Evolutionary conservation across 306 rosid genomes (phyloP), one percentile per base, ranked within the genome.

Genomic region (Lupinus albus): DNA sequence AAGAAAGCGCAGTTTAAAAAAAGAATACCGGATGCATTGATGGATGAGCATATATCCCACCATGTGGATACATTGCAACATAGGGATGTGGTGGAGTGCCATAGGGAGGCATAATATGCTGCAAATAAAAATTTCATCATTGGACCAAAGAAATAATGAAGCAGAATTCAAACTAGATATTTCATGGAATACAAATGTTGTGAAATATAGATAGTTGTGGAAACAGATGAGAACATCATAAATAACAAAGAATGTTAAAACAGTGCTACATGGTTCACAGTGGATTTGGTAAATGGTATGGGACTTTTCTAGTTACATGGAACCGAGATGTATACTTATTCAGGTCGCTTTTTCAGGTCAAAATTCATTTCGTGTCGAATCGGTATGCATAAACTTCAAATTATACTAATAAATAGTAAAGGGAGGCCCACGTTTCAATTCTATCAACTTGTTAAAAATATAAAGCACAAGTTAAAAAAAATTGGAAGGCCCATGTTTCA

Each of bases 11-110:
- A 39, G 67, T 79, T 57, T 42, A 59, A 50, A 80, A 80, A 65
- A 55, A 75, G 66, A 61, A 78, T 85, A 93, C 99, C 84, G 94
- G 93, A 82, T 96, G 98, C 63, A 93, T 86, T 70, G 99, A 87
- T 67, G 99, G 97, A 78, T 90, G 99, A 48, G 99, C 97, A 82
- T 93, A 93, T 80, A 93, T 82, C 79, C 99, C 96, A 54, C 99
- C 93, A 76, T 85, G 99, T 73, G 97, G 97, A 86, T 93, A 93
- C 99, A 93, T 93, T 63, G 98, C 95, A 80, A 93, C 96, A 67
- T 93, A 93, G 7, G 99, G 98, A 76, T 89, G 98, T 16, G 98
- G 96, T 64, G 96, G 90, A 71, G 97, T 88, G 51, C 99, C 99
- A 60, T 93, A 93, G 39, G 99, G 94, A 64, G 97, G 99, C 96